These are phyloP conservation scores for Leccinum insolens DNA, from an alignment of 1,284 basidiomycete genomes.

Conservation along the genomic window DNA sequence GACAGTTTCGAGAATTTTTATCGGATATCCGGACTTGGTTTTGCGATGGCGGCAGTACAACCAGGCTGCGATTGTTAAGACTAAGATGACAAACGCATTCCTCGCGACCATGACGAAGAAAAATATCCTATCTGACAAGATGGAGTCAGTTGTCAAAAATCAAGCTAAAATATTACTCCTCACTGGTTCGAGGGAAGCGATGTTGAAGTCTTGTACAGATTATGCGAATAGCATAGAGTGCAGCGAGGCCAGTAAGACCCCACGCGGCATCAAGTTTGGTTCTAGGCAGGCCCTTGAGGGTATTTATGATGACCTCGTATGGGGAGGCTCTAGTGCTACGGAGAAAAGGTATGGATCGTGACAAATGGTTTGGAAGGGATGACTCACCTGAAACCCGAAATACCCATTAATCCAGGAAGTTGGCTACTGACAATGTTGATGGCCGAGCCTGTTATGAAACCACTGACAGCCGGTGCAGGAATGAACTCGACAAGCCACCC, in stretches of 20 bases:
- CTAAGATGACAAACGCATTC: conserved; percentile 85
- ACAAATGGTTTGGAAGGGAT: neutral
- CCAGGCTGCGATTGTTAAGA: conserved; percentile 87
- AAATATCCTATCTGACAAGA: conserved; percentile 61
- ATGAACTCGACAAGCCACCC: conserved; percentile 99
- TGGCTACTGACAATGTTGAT: conserved; percentile 90
- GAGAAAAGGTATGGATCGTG: conserved; percentile 2
- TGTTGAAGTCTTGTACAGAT: conserved; percentile 59
- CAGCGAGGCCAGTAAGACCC: conserved; percentile 77
- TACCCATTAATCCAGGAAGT: conserved; percentile 85
- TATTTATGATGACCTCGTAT: conserved; percentile 91
- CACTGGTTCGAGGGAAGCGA: conserved; percentile 71
- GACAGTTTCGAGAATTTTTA: conserved; percentile 84
- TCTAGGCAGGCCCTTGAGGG: conserved; percentile 78
- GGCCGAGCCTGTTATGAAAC: conserved; percentile 92
- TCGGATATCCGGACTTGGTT: conserved; percentile 70
- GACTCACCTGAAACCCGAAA: conserved; percentile 76
- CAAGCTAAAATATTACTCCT: conserved; percentile 17
- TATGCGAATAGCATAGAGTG: conserved; percentile 79
- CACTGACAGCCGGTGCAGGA: conserved; percentile 87
- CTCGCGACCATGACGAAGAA: conserved; percentile 88
- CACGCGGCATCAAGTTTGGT: conserved; percentile 88
- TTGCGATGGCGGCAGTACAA: conserved; percentile 73
- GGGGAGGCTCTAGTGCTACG: conserved; percentile 80
- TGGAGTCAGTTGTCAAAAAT: neutral